Evolutionary conservation across 352 stramenopile genomes (phyloP).

Genomic region (Globisporangium paddicum): DNA sequence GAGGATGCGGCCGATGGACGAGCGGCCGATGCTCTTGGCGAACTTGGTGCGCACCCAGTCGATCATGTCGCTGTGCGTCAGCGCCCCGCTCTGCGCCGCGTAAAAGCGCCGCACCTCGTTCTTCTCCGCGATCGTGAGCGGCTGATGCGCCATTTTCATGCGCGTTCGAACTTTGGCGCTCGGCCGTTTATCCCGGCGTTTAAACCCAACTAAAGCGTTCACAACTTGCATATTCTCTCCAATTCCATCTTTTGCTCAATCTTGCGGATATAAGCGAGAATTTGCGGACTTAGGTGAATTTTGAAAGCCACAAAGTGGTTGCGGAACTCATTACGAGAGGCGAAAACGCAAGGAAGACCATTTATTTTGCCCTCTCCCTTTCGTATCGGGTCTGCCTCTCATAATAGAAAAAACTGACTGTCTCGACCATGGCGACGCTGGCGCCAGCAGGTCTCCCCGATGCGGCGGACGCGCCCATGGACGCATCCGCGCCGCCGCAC

Average conservation of each 20-base stretch:
- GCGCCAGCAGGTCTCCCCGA: background rate
- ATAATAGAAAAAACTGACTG: conserved; percentile 1
- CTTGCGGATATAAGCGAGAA: no score
- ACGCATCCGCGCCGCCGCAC: background rate
- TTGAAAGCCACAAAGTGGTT: no score
- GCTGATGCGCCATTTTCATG: conserved; percentile 5
- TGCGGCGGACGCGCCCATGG: no score
- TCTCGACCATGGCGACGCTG: background rate
- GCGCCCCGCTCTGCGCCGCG: background rate
- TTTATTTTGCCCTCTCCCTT: no score
- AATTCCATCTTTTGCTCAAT: no score
- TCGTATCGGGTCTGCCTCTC: conserved; percentile 2
- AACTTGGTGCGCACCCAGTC: conserved; percentile 11
- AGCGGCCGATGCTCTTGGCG: conserved; percentile 12
- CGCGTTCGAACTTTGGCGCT: no score
- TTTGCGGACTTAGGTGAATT: no score
- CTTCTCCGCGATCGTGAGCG: conserved; percentile 14
- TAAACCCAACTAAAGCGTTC: no score
- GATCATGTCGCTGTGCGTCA: conserved; percentile 11
- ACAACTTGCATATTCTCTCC: no score
- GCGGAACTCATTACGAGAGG: no score
- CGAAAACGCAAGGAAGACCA: no score
- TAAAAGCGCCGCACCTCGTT: conserved; percentile 13
- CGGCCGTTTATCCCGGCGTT: no score
- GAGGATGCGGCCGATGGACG: conserved; percentile 13